Evolutionary conservation across 352 stramenopile species (phyloP).

Genomic region (Phytophthora pseudosyringae): DNA sequence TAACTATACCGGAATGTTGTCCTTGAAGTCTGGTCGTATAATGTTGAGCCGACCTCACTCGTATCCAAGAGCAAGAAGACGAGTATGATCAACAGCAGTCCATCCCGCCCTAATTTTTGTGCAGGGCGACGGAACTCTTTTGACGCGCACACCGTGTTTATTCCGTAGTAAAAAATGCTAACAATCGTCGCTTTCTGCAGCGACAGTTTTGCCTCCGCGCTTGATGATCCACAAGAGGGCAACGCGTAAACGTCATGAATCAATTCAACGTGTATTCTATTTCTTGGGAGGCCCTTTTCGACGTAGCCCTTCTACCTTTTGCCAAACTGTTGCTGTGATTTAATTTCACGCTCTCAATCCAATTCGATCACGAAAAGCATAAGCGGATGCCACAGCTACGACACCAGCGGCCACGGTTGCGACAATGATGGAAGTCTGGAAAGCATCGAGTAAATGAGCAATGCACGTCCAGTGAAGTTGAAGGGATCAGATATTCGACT

Average conservation of each 20-base stretch:
- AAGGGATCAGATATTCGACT: not conserved
- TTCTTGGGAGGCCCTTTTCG: not conserved
- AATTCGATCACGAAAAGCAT: constrained; percentile 42
- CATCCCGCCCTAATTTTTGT: not conserved
- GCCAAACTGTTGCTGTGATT: constrained; percentile 4
- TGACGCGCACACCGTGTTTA: constrained; percentile 10
- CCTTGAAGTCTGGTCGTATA: constrained; percentile 3
- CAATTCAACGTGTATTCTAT: constrained; percentile 46
- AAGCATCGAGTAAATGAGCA: constrained; percentile 6
- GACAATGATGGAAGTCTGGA: constrained; percentile 37
- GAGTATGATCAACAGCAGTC: constrained; percentile 7
- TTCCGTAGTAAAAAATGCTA: constrained; percentile 3
- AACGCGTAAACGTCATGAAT: constrained; percentile 3
- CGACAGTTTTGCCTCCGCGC: constrained; percentile 30
- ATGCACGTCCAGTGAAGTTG: not conserved
- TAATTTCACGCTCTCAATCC: constrained; percentile 22
- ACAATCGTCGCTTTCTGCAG: constrained; percentile 6
- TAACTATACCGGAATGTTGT: constrained; percentile 32
- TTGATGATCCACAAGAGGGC: constrained; percentile 1
- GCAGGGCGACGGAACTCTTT: constrained; percentile 1
- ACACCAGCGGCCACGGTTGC: constrained; percentile 39
- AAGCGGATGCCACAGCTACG: constrained; percentile 39
- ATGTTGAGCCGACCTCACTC: constrained; percentile 14
- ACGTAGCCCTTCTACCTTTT: not conserved
- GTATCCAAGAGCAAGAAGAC: constrained; percentile 13